Conservation (phyloP, 208 protist species). For the Leishmania turanica region DNA sequence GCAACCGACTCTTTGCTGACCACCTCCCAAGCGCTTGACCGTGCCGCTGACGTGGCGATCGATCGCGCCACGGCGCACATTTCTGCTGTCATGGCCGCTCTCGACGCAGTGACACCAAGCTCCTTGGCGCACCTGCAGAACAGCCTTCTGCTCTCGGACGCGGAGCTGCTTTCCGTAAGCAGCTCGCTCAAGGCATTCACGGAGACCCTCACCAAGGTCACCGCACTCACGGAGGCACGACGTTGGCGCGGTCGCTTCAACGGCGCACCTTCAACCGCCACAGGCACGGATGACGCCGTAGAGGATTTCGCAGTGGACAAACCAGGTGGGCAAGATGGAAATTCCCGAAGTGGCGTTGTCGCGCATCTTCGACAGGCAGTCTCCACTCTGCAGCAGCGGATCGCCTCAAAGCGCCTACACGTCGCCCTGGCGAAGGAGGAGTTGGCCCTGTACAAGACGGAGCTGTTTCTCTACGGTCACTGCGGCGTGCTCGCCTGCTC, state of each 20-base stretch:
- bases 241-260: neutral
- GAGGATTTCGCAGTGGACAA: neutral
- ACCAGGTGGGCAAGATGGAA: neutral
- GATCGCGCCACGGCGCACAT: conserved; percentile 15
- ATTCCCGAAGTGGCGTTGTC: neutral
- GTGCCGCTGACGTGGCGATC: conserved; percentile 9
- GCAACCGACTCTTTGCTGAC: conserved; percentile 14
- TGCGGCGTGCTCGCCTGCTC: conserved; percentile 54
- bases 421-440: conserved; percentile 85
- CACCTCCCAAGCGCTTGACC: conserved; percentile 18
- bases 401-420: conserved; percentile 44
- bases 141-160: conserved; percentile 68
- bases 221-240: neutral
- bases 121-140: conserved; percentile 49
- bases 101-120: conserved; percentile 49
- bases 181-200: conserved; percentile 51
- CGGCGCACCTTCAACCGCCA: neutral
- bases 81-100: conserved; percentile 30
- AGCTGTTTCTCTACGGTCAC: conserved; percentile 58
- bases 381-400: conserved; percentile 31
- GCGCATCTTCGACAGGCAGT: conserved; percentile 43
- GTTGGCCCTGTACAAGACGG: conserved; percentile 69
- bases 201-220: conserved; percentile 32
- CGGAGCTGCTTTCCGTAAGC: conserved; percentile 60
- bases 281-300: neutral